A percentile compares a stretch with the other conserved stretches of the same genome.
Conservation (phyloP, 228 moss, liverwort and hornwort genomes). For the Sphagnum magellanicum region DNA sequence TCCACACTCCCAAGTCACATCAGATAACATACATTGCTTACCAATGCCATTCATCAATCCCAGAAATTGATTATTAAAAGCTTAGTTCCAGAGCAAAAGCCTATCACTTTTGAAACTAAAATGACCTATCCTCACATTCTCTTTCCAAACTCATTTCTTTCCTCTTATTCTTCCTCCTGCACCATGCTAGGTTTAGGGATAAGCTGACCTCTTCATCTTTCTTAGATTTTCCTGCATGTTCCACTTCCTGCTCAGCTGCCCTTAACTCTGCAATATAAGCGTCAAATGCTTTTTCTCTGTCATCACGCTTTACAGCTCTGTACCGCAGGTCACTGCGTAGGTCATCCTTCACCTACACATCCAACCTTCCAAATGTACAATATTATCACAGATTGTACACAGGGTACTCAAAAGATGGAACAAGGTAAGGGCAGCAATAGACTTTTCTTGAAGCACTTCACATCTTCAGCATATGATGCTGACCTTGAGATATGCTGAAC, state of each 20-base stretch:
- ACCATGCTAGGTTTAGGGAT: background rate
- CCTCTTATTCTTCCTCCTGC: background rate
- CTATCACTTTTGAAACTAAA: no score
- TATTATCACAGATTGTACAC: no score
- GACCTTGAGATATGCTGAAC: no score
- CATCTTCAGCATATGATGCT: no score
- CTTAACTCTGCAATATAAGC: conserved; percentile 61
- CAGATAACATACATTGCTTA: background rate
- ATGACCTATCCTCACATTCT: no score
- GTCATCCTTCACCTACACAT: conserved; percentile 56
- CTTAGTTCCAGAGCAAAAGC: no score
- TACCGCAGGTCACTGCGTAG: conserved; percentile 63
- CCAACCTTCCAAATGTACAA: background rate
- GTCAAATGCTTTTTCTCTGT: conserved; percentile 69
- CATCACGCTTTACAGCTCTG: conserved; percentile 68
- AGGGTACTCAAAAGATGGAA: no score
- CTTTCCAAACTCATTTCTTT: background rate
- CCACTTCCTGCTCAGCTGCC: conserved; percentile 76
- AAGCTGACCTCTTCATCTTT: conserved; percentile 78
- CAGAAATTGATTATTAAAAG: no score
- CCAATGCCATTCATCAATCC: no score
- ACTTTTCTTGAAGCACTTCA: no score
- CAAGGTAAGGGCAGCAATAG: no score
- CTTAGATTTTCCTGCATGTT: conserved; percentile 71
- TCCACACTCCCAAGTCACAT: background rate